Base-by-base conservation (phyloP, 345 rosid genomes). In the Camelina neglecta region DNA sequence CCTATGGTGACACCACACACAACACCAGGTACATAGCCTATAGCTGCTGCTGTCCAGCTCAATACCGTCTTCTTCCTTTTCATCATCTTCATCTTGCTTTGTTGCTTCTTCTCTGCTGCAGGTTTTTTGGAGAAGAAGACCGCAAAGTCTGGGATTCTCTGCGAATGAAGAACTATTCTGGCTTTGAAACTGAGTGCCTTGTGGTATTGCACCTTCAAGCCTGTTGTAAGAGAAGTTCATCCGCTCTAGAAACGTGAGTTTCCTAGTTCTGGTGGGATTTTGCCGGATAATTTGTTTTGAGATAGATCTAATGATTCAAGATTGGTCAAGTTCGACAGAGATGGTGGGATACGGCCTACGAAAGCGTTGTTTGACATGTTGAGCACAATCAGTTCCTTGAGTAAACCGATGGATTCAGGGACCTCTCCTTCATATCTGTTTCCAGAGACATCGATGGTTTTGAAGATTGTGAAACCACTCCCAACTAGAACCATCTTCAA, bases 261-360 rank as follows among this genome's bases (percentile, higher is more conserved):
- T 9, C 56, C 76, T 4, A 77, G 72, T 6, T 77, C 66, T 63
- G n/a, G 26, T 33, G 80, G 71, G 20, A 76, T 76, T 42, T 7
- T 3, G 2, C 80, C 59, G 1, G 67, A 47, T 8, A 77, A 48
- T 23, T 20, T 7, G 38, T 77, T 71, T 45, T 26, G 54, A 31
- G 72, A 77, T 7, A 71, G 70, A 70, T 77, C 80, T 41, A 70
- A 3, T 15, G 76, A 77, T 38, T 77, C 16, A 10, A 77, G 80
- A 47, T 63, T 65, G 42, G 33, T 71, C 59, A 77, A 48, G 60
- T 76, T 76, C 2, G 24, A 11, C 7, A 68, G 4, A 29, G 67
- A 66, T 23, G 44, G 50, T 26, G 69, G 68, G 38, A 75, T 68
- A 35, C 3, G 74, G 45, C 73, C 69, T 26, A 62, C 24, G 68